Evolutionary conservation across 208 protist species (phyloP).

Genomic region (Trypanosoma grayi): DNA sequence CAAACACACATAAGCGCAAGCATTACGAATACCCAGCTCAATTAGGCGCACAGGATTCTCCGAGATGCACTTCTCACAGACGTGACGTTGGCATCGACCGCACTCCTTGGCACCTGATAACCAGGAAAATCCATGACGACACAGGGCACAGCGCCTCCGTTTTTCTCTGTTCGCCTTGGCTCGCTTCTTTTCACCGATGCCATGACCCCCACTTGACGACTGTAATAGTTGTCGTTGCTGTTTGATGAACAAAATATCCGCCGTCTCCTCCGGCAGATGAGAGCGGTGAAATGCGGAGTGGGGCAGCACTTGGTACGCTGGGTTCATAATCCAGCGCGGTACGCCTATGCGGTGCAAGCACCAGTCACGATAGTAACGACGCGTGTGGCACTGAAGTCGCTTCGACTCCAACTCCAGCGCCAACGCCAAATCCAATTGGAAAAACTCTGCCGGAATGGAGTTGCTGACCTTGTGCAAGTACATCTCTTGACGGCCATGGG

Average conservation of each 20-base stretch:
- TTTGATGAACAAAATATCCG: not conserved
- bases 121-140: constrained; percentile 17
- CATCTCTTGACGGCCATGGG: constrained; percentile 10
- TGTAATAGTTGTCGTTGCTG: not conserved
- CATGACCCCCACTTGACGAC: not conserved
- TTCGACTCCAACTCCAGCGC: constrained; percentile 22
- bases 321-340: constrained; percentile 29
- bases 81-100: constrained; percentile 18
- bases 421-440: constrained; percentile 9
- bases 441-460: constrained; percentile 1
- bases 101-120: constrained; percentile 13
- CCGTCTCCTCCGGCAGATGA: constrained; percentile 2
- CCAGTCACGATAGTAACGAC: constrained; percentile 20
- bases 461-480: constrained; percentile 22
- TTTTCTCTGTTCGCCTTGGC: not conserved
- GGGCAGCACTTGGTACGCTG: constrained; percentile 20
- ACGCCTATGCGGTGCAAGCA: constrained; percentile 18
- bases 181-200: not conserved
- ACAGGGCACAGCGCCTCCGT: constrained; percentile 12
- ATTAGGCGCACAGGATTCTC: constrained; percentile 6
- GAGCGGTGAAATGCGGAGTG: constrained; percentile 22
- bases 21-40: constrained; percentile 9
- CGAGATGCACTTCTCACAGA: constrained; percentile 22
- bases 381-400: constrained; percentile 19
- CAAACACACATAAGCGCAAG: constrained; percentile 6